A percentile compares a stretch with the other conserved stretches of the same genome.
phyloP scores from a whole-genome alignment of 371 early-diverging fungal genomes.

The Mortierella sp. region DNA sequence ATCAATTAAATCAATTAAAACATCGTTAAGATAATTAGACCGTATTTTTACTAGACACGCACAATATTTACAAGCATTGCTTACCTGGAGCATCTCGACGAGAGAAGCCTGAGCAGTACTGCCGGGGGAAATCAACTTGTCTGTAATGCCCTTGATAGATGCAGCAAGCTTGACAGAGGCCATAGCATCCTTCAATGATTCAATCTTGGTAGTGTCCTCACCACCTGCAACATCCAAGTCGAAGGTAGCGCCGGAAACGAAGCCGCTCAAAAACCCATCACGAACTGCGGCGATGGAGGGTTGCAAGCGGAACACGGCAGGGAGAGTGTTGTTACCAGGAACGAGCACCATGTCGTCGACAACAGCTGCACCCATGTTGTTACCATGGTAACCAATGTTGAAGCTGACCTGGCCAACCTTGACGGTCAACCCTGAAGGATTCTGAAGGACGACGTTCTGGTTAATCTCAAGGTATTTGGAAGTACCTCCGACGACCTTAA shows the following conservation, averaged over 20 bases:
- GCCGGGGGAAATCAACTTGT: slow-evolving; percentile 56
- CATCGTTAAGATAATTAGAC: neutral
- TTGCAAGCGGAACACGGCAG: slow-evolving; percentile 56
- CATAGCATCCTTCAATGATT: slow-evolving; percentile 63
- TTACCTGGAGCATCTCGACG: slow-evolving; percentile 28
- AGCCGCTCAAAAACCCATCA: slow-evolving; percentile 46
- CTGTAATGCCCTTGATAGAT: slow-evolving; percentile 59
- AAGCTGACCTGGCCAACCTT: slow-evolving; percentile 65
- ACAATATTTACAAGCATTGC: too few relatives aligned
- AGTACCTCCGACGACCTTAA: slow-evolving; percentile 62
- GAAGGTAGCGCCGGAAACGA: slow-evolving; percentile 55
- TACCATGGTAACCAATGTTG: slow-evolving; percentile 58
- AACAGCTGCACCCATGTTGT: slow-evolving; percentile 53
- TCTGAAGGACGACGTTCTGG: slow-evolving; percentile 60
- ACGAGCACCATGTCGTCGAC: slow-evolving; percentile 55
- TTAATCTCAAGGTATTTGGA: slow-evolving; percentile 58
- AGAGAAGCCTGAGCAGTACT: slow-evolving; percentile 34
- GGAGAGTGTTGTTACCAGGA: slow-evolving; percentile 65
- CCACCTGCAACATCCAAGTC: slow-evolving; percentile 61
- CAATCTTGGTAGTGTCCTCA: slow-evolving; percentile 56
- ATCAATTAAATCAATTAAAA: neutral
- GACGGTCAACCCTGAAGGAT: slow-evolving; percentile 69
- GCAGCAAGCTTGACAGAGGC: slow-evolving; percentile 61
- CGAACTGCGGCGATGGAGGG: slow-evolving; percentile 29
- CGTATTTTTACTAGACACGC: too few relatives aligned